Base-by-base conservation (phyloP, 805 yeast genomes). In the Candida cerambycidarum region DNA sequence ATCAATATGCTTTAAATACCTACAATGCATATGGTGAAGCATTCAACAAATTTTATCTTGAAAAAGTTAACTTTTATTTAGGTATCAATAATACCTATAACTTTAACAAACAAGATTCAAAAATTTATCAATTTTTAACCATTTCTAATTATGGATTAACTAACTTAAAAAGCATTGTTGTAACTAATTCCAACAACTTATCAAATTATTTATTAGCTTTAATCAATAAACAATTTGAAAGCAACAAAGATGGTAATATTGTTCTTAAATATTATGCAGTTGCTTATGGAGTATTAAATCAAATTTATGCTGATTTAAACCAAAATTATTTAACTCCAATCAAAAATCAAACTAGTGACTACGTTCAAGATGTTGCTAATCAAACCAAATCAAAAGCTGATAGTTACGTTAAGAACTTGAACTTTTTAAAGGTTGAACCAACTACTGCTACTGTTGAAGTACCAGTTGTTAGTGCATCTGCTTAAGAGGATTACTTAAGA, bases 261-360 rank as follows among this genome's bases (percentile, higher is more conserved):
- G 3, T 27, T 12, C 7, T 17, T n/a, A 36, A 36, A 36, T 36
- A 25, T 16, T 36, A 25, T 16, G 16, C 23, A 25, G 38, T 34
- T 34, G 34, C 39, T 34, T 73, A 71, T 14, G 36, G 36, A 13
- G 38, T 48, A n/a, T 18, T 35, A 12, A 33, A 39, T 19, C 25
- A 38, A 21, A 16, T 49, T 15, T 36, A 30, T 14, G 21, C 3
- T 17, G 53, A 49, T 44, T 58, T 69, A 43, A 65, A 67, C 50
- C 55, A 61, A 28, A 62, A 59, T 32, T 67, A 59, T 55, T 57
- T 70, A 38, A 63, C 62, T 49, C 75, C 75, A 23, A 61, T 68
- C 51, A 63, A 62, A 51, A 52, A 56, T 34, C 66, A 67, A 51
- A 67, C 75, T 31, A 65, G 64, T 44, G 67, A 53, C 41, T 67